phyloP scores from a whole-genome alignment of 2,329 filamentous ascomycete species.

The Calonectria hongkongensis region DNA sequence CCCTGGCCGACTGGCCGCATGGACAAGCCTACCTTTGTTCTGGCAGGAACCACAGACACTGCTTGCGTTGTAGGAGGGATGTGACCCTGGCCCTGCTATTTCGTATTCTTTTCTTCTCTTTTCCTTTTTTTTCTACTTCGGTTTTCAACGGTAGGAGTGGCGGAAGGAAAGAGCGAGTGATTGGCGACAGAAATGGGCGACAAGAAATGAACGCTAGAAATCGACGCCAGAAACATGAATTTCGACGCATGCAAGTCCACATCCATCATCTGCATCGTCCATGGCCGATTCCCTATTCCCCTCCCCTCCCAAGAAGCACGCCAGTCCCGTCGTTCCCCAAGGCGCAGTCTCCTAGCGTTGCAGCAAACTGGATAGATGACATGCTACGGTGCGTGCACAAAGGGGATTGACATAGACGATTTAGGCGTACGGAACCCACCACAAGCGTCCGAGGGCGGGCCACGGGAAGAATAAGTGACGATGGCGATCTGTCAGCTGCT shows the following conservation, averaged over 20 bases:
- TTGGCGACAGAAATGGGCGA: not conserved
- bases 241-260: not conserved
- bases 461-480: not conserved
- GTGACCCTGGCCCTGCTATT: not conserved
- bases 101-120: too few relatives aligned
- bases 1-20: conserved; percentile 11
- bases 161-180: not conserved
- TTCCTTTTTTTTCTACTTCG: not conserved
- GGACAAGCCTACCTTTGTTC: not conserved
- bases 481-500: not conserved
- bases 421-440: not conserved
- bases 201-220: not conserved
- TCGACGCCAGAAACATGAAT: too few relatives aligned
- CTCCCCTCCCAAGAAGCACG: not conserved
- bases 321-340: not conserved
- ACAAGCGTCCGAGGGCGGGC: not conserved
- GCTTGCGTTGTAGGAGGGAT: not conserved
- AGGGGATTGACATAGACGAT: not conserved
- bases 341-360: conserved; percentile 7
- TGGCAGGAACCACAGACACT: conserved; percentile 10
- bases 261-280: not conserved
- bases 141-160: not conserved
- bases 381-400: not conserved
- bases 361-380: conserved; percentile 1
- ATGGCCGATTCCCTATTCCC: not conserved